Evolutionary conservation across 2,329 filamentous ascomycete genomes (phyloP).

Genomic region (Cercospora sp.): DNA sequence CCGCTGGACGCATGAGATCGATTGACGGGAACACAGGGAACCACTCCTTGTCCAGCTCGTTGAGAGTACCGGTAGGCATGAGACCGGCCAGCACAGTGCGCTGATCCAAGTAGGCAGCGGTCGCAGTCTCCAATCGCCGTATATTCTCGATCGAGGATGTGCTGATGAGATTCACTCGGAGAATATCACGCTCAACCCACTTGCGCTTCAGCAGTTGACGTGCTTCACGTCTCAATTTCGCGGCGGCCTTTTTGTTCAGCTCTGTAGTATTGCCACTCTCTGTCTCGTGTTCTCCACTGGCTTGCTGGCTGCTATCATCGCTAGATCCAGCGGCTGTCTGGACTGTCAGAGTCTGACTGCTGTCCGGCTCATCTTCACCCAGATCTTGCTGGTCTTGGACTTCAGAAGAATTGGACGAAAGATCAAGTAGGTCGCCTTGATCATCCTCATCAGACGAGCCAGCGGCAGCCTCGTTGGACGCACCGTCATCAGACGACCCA

Average conservation of each 20-base stretch:
- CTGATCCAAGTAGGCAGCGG: conserved; percentile 21
- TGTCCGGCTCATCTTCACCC: background rate
- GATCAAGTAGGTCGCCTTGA: background rate
- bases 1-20: conserved; percentile 12
- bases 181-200: conserved; percentile 27
- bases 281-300: background rate
- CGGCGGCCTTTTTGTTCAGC: conserved; percentile 4
- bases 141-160: conserved; percentile 17
- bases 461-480: background rate
- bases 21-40: conserved; percentile 22
- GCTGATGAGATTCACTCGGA: conserved; percentile 17
- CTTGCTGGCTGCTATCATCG: background rate
- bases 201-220: conserved; percentile 24
- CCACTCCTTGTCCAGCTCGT: conserved; percentile 24
- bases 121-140: conserved; percentile 14
- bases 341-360: background rate
- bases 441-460: background rate
- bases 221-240: conserved; percentile 19
- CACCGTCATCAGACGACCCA: background rate
- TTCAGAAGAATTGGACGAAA: background rate
- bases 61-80: conserved; percentile 27
- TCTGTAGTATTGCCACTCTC: background rate
- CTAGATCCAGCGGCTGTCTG: background rate
- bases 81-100: conserved; percentile 19
- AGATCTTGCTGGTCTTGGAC: background rate